Base-by-base conservation (phyloP, 805 yeast species). In the Myxozyma sirexii region DNA sequence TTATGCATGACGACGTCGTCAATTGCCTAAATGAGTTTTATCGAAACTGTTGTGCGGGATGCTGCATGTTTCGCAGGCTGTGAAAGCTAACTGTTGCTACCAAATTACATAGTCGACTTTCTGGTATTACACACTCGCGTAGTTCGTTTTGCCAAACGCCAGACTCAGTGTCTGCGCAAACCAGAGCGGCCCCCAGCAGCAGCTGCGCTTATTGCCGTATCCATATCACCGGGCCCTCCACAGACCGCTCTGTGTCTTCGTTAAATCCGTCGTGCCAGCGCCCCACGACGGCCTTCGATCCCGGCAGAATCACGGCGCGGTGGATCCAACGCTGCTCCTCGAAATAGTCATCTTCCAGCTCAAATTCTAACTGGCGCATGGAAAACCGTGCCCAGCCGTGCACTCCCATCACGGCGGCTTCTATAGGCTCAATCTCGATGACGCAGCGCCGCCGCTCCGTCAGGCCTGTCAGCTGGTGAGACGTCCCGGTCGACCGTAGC, bases 201-300 rank as follows among this genome's bases (percentile, higher is more conserved):
- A n/a, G n/a, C n/a, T n/a, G n/a, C n/a, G n/a, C n/a, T 27, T 24
- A 60, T 27, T 47, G 53, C n/a, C 65, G 51, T 13, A 62, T 53
- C 65, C 65, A 62, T 15, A 62, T 29, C 19, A 50, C 31, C 13
- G 65, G 65, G 2, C 65, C 65, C 54, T 62, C 65, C 19, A 62
- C 65, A 1, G 64, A 55, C 37, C 56, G 57, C 55, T 57, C 60
- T 24, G 39, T 33, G 27, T 62, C 60, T 21, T 52, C 63, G 33
- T 60, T 57, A n/a, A 55, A 60, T n/a, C 65, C 65, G 39, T 62
- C 65, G 52, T 55, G 65, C 65, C 65, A 62, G 17, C 65, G 57
- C 15, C 65, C 65, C 12, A 62, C 38, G n/a, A 62, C 57, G 15
- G 63, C 64, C 47, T 62, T 62, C 48, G 64, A 55, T 1, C 65